Percentiles rank a stretch among this genome's conserved stretches.
Evolutionary conservation across 140 eudicot genomes (phyloP).

Genomic region (Stevia rebaudiana): DNA sequence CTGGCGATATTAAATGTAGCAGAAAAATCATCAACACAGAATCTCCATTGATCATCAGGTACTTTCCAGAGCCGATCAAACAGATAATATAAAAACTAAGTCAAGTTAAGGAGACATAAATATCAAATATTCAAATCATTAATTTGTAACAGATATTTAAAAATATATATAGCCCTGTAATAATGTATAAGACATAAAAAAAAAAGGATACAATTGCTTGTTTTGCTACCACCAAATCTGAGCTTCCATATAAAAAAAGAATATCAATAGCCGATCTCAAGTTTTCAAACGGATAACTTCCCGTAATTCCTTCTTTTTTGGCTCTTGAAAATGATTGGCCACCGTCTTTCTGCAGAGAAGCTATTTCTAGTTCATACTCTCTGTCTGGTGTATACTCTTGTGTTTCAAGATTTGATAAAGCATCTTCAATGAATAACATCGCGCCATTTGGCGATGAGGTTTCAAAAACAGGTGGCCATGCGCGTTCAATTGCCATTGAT

Average conservation of each 20-base stretch:
- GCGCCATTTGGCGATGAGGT: slow-evolving; percentile 30
- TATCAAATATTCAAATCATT: neutral
- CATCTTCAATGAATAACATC: slow-evolving; percentile 82
- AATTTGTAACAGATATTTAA: neutral
- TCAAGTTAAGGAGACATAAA: slow-evolving; percentile 36
- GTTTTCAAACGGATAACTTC: slow-evolving; percentile 80
- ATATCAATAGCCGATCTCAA: slow-evolving; percentile 71
- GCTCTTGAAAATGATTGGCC: slow-evolving; percentile 43
- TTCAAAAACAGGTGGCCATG: slow-evolving; percentile 81
- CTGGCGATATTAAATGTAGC: slow-evolving; percentile 71
- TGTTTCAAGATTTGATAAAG: slow-evolving; percentile 70
- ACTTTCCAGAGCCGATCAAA: slow-evolving; percentile 86
- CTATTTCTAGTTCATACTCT: slow-evolving; percentile 49
- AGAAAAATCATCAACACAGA: slow-evolving; percentile 74
- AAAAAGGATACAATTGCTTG: slow-evolving; percentile 95
- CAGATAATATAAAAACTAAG: slow-evolving; percentile 73
- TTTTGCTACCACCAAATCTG: slow-evolving; percentile 91
- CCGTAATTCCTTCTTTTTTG: slow-evolving; percentile 64
- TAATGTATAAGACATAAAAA: neutral
- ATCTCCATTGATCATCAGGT: slow-evolving; percentile 75
- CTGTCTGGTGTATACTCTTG: slow-evolving; percentile 38
- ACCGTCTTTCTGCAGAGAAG: slow-evolving; percentile 53
- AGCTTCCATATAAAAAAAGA: slow-evolving; percentile 82
- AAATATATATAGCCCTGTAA: neutral
- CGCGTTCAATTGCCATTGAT: slow-evolving; percentile 54